Percentiles rank a stretch among this genome's conserved stretches.
phyloP scores from a whole-genome alignment of 192 early-diverging fungal genomes.

The Umbelopsis sp. region DNA sequence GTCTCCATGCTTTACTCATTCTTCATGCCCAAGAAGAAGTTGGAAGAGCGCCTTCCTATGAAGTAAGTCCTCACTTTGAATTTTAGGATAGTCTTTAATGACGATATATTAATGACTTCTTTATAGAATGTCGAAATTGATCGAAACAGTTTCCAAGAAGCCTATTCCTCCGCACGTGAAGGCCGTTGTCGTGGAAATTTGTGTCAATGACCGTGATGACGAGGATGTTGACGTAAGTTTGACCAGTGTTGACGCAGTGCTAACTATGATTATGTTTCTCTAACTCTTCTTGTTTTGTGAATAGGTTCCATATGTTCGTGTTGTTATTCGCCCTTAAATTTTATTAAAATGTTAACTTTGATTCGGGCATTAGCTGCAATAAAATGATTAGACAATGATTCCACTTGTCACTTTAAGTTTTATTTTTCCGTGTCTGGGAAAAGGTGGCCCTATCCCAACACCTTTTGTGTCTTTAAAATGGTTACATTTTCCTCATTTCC shows the following conservation, averaged over 20 bases:
- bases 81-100: neutral
- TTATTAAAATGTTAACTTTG: neutral
- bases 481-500: neutral
- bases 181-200: slow-evolving; percentile 83
- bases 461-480: neutral
- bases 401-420: too few relatives aligned
- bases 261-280: too few relatives aligned
- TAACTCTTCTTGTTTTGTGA: too few relatives aligned
- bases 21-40: slow-evolving; percentile 87
- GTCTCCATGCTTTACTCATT: slow-evolving; percentile 92
- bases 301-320: slow-evolving; percentile 49
- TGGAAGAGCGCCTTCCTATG: slow-evolving; percentile 77
- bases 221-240: slow-evolving; percentile 83
- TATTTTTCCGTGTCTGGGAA: too few relatives aligned
- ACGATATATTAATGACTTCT: neutral
- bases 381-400: neutral
- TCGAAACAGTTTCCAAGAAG: slow-evolving; percentile 85
- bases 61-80: slow-evolving; percentile 48
- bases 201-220: slow-evolving; percentile 83
- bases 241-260: neutral
- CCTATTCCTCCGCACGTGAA: slow-evolving; percentile 84
- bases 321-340: slow-evolving; percentile 39
- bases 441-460: too few relatives aligned
- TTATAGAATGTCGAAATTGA: slow-evolving; percentile 72
- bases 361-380: neutral